Base-by-base conservation (phyloP, 768 basidiomycete genomes). In the Lactarius akahatsu region DNA sequence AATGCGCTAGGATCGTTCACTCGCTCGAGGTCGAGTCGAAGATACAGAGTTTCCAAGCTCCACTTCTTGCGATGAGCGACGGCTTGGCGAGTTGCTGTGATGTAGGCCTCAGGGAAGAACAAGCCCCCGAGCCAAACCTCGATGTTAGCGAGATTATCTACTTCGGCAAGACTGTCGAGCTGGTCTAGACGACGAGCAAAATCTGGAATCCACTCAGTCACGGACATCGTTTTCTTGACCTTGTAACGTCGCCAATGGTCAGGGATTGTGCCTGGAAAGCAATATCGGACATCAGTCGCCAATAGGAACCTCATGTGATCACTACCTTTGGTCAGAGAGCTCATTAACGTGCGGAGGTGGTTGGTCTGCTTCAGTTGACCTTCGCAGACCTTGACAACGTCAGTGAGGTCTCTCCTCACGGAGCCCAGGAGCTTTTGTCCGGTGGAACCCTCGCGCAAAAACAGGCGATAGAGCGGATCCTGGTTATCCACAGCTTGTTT, bases 101-200 rank as follows among this genome's bases (percentile, higher is more conserved):
- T 84, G 75, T 94, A 98, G 3, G 95, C 96, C 73, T 96, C 93
- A 0, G 96, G 97, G 84, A 92, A 95, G 83, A 98, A 98, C 64
- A 99, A 77, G 0, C 93, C 92, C 28, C 96, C 95, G 16, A 98
- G 85, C 91, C 93, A 94, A 55, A 97, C 91, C 76, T 92, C 87
- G 57, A 91, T 79, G 71, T 91, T 81, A 69, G 79, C 82, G 69
- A 89, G 77, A 72, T 82, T 86, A 68, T 89, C 87, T 56, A 87
- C 77, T 23, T 77, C 74, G 0, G 89, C 84, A 63, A 98, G 87
- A 38, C 79, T 77, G 61, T 94, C 86, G 45, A 98, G 84, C 74
- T 98, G 96, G n/a, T 77, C 82, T 41, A 98, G 77, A 26, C 97
- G 89, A 34, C 86, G 85, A 32, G 85, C 80, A 55, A 98, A 82